Evolutionary conservation across 495 filamentous ascomycete genomes (phyloP), one percentile per base, ranked within the genome.

Genomic region (Trichoderma erinaceum): DNA sequence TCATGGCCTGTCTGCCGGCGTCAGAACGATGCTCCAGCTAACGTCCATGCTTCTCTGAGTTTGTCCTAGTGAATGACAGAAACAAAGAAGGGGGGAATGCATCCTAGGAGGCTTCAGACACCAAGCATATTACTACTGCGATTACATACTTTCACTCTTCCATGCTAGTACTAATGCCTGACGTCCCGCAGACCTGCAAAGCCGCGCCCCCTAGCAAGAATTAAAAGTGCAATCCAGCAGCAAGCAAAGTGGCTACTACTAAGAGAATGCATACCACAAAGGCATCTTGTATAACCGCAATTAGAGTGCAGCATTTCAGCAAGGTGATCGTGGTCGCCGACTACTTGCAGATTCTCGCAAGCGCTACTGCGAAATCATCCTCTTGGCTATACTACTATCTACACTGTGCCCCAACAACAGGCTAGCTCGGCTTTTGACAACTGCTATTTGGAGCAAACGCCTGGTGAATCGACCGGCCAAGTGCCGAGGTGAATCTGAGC

Each of bases 11-110:
- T 61, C 56, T 61, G 56, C 56, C 56, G 56, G 56, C 56, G 56
- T 61, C 56, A 61, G 56, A 32, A 61, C 56, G 56, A 61, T 61
- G 56, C 56, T 61, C 56, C 56, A 61, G 56, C 56, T 61, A 61
- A 52, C 48, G 56, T 61, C 27, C 56, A 61, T 61, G 56, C 56
- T 61, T 61, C 56, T 61, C 56, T 61, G 56, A 61, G 56, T 32
- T 32, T 16, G 56, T 61, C 56, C 25, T 61, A 61, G 56, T 52
- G 48, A 52, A 52, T 52, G 48, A 52, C 15, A 48, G 44, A 52
- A n/a, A 52, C n/a, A 52, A 23, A 10, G 18, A 52, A 10, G 21
- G 5, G 16, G 44, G 44, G 44, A 15, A 15, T 48, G 44, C 44
- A 48, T 48, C 44, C 44, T n/a, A 15, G n/a, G 44, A 15, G n/a